These are phyloP conservation scores for Salpingoeca rosetta DNA, from an alignment of 78 protist genomes.

Conservation along the genomic window DNA sequence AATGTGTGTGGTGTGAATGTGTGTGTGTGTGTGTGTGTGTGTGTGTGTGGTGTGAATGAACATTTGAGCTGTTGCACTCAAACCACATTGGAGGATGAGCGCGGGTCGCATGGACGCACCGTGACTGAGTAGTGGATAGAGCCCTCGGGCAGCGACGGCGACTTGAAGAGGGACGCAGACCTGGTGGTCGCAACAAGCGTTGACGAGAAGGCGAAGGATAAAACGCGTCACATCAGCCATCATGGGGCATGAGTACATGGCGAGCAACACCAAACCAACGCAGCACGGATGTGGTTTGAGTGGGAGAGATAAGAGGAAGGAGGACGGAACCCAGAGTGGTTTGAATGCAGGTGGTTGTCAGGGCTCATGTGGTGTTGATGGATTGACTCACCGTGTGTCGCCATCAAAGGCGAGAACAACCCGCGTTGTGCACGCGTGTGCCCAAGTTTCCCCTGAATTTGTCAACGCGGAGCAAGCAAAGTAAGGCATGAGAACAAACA, in stretches of 20 bases:
- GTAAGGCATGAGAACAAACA: neutral
- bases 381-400: neutral
- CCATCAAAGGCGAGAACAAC: conserved; percentile 10
- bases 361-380: too few relatives aligned
- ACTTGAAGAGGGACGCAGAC: neutral
- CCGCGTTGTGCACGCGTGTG: conserved; percentile 43
- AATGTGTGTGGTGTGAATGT: neutral
- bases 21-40: neutral
- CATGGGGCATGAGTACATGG: neutral
- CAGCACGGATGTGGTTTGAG: neutral
- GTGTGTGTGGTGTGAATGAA: neutral
- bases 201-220: neutral
- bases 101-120: neutral
- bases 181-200: neutral
- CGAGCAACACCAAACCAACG: neutral
- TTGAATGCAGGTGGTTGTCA: neutral
- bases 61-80: neutral
- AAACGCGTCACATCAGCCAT: too few relatives aligned
- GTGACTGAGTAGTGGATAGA: neutral
- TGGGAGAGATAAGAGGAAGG: neutral
- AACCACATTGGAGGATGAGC: neutral
- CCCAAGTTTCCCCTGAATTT: conserved; percentile 45
- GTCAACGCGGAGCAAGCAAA: neutral
- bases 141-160: neutral
- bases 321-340: neutral